phyloP scores from a whole-genome alignment of 257 asterid genomes.

The Scutellaria baicalensis region DNA sequence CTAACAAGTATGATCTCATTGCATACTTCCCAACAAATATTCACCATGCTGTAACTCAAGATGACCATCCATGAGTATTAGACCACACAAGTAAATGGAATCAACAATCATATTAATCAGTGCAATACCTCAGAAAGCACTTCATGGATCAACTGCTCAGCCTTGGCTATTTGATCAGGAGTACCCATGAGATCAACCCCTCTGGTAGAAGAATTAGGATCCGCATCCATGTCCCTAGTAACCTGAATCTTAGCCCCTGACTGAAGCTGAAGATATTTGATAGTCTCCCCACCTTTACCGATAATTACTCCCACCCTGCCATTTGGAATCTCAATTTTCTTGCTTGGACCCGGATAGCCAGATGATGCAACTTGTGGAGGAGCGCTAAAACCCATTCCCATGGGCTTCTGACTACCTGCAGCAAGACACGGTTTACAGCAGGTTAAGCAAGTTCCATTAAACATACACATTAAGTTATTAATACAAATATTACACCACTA shows the following conservation, averaged over 20 bases:
- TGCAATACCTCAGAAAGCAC: constrained; percentile 71
- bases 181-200: constrained; percentile 76
- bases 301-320: constrained; percentile 91
- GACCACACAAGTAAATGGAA: constrained; percentile 10
- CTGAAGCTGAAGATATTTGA: constrained; percentile 69
- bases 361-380: constrained; percentile 41
- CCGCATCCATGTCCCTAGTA: constrained; percentile 78
- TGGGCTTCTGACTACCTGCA: constrained; percentile 38
- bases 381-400: constrained; percentile 29
- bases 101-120: constrained; percentile 22
- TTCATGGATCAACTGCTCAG: constrained; percentile 63
- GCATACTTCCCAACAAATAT: background rate
- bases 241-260: constrained; percentile 97
- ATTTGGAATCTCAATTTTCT: constrained; percentile 75
- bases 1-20: too few species aligned
- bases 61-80: background rate
- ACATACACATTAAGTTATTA: background rate
- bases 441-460: background rate
- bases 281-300: constrained; percentile 92
- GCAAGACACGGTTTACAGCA: background rate
- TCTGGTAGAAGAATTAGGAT: constrained; percentile 61
- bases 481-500: background rate
- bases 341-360: constrained; percentile 56
- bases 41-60: background rate
- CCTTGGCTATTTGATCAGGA: constrained; percentile 67